Conservation (phyloP, 345 rosid species). For the Balakata baccata region DNA sequence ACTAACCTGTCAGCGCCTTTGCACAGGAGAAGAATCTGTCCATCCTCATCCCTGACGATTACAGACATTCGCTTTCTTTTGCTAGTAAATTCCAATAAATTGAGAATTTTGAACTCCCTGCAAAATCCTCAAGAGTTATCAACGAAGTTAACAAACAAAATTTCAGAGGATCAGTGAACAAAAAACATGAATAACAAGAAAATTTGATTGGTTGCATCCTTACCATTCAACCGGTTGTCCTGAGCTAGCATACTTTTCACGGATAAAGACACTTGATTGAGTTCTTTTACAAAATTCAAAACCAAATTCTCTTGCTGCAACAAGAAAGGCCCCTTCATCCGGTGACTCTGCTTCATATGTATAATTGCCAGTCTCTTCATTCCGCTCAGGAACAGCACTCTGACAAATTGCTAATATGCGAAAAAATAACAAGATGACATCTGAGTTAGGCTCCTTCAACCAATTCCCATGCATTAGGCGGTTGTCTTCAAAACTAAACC, state of each 20-base stretch:
- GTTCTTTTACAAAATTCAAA: slow-evolving; percentile 87
- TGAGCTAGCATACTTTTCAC: slow-evolving; percentile 50
- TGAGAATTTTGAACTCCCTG: slow-evolving; percentile 94
- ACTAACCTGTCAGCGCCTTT: slow-evolving; percentile 99
- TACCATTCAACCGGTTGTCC: slow-evolving; percentile 74
- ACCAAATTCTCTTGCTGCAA: slow-evolving; percentile 95
- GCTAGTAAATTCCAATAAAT: slow-evolving; percentile 89
- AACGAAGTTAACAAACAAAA: slow-evolving; percentile 15
- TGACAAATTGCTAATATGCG: slow-evolving; percentile 85
- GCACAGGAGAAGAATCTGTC: slow-evolving; percentile 80
- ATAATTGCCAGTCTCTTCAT: slow-evolving; percentile 64
- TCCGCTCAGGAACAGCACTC: slow-evolving; percentile 90
- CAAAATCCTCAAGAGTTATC: slow-evolving; percentile 23
- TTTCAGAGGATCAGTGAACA: slow-evolving; percentile 1
- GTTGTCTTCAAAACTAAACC: slow-evolving; percentile 80
- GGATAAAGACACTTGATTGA: slow-evolving; percentile 72
- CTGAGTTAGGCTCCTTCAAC: slow-evolving; percentile 64
- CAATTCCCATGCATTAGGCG: slow-evolving; percentile 83
- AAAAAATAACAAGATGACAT: slow-evolving; percentile 61
- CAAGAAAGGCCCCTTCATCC: slow-evolving; percentile 91
- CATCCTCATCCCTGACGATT: slow-evolving; percentile 71
- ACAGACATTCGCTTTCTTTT: slow-evolving; percentile 97
- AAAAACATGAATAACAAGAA: slow-evolving; percentile 11
- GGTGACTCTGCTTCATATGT: slow-evolving; percentile 97
- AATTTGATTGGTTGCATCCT: slow-evolving; percentile 23